These are phyloP conservation scores for Amoebophrya sp. DNA, from an alignment of 169 alveolate species.

Conservation along the genomic window DNA sequence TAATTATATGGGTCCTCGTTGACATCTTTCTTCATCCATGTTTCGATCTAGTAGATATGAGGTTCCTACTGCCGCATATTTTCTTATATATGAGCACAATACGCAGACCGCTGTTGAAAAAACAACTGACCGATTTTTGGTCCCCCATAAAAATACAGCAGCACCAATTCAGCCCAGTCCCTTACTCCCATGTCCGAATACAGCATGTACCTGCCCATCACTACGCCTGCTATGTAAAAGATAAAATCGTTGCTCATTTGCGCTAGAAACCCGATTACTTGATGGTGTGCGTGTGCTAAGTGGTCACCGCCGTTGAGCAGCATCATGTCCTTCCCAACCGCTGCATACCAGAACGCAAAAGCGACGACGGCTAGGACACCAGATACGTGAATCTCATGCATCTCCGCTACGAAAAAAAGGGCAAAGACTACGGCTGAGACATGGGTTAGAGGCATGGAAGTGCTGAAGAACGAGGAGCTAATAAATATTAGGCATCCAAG, in stretches of 20 bases:
- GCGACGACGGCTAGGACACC: conserved; percentile 12
- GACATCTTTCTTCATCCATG: too few species aligned
- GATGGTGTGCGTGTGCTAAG: not conserved
- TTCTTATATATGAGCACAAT: too few species aligned
- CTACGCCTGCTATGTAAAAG: not conserved
- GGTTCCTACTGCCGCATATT: too few species aligned
- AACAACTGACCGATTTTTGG: too few species aligned
- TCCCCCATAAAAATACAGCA: too few species aligned
- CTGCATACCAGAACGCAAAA: conserved; percentile 8
- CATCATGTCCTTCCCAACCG: conserved; percentile 11
- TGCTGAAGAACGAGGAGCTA: too few species aligned
- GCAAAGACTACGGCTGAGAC: not conserved
- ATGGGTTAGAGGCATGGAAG: too few species aligned
- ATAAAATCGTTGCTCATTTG: not conserved
- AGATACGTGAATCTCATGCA: conserved; percentile 6
- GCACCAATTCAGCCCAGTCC: not conserved
- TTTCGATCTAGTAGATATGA: too few species aligned
- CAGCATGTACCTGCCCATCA: not conserved
- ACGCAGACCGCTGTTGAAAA: too few species aligned
- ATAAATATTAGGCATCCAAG: too few species aligned
- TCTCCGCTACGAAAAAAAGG: not conserved
- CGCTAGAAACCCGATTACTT: not conserved
- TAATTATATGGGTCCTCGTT: too few species aligned
- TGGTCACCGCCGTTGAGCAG: not conserved
- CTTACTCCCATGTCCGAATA: not conserved